Percentiles rank a stretch among this genome's conserved stretches.
These are phyloP conservation scores for Chrysosporium keratinophilum DNA, from an alignment of 2,329 filamentous ascomycete species.

Conservation along the genomic window DNA sequence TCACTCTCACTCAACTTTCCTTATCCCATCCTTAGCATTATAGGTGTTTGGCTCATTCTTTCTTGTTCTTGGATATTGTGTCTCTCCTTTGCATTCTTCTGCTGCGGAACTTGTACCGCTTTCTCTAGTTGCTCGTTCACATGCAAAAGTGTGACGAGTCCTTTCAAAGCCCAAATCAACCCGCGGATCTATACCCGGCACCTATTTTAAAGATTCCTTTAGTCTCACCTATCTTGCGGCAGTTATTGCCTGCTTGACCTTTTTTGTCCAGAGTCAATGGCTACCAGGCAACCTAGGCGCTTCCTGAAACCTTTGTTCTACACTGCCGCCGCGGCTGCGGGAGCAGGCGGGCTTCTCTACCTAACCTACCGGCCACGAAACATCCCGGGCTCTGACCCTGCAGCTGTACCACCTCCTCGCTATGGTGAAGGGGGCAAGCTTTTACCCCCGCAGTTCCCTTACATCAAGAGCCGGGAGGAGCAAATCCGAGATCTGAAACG, in stretches of 20 bases:
- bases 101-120: neutral
- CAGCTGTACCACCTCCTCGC: constrained; percentile 52
- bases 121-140: neutral
- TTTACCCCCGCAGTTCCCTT: constrained; percentile 43
- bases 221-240: neutral
- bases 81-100: neutral
- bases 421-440: constrained; percentile 51
- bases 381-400: constrained; percentile 53
- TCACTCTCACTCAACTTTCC: neutral
- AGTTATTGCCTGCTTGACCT: neutral
- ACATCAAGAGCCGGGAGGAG: constrained; percentile 41
- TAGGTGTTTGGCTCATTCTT: neutral
- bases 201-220: too few relatives aligned
- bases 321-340: constrained; percentile 45
- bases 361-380: constrained; percentile 53
- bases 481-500: constrained; percentile 42
- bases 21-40: neutral
- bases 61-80: neutral
- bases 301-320: constrained; percentile 51
- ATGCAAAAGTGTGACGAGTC: neutral
- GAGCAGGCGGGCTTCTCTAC: constrained; percentile 49
- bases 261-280: constrained; percentile 22
- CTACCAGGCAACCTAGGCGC: constrained; percentile 36
- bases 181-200: neutral
- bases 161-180: neutral